These are phyloP conservation scores for Daldinia sp. DNA, from an alignment of 2,329 filamentous ascomycete genomes.

Conservation along the genomic window DNA sequence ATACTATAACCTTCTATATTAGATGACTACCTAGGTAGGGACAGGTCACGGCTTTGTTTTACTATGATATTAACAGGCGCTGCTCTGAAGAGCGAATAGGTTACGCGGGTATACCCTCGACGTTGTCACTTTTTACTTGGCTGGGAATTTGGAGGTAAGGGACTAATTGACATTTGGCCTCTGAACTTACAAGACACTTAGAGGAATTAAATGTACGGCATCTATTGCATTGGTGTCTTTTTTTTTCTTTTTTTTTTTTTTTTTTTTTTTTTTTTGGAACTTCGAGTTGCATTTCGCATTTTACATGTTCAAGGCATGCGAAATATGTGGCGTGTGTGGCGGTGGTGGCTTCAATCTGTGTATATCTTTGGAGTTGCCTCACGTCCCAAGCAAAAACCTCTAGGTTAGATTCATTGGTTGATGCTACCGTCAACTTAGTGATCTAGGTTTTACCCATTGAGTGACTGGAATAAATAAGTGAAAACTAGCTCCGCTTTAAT, in stretches of 20 bases:
- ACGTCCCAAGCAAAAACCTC: not conserved
- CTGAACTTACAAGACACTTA: not conserved
- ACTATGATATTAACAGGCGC: conserved; percentile 22
- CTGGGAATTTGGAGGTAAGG: not conserved
- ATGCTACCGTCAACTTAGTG: not conserved
- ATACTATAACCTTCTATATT: conserved; percentile 33
- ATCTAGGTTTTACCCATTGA: not conserved
- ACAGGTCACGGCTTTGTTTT: conserved; percentile 25
- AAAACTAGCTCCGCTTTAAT: not conserved
- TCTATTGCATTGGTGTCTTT: not conserved
- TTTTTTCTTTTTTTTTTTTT: too few species aligned
- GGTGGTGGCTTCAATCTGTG: not conserved
- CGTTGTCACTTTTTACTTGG: not conserved
- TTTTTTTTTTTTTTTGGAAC: not conserved
- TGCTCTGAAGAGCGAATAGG: conserved; percentile 34
- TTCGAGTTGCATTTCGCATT: not conserved
- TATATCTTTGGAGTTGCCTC: not conserved
- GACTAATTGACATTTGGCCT: not conserved
- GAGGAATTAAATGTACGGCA: not conserved
- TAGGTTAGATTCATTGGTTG: not conserved
- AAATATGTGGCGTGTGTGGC: not conserved
- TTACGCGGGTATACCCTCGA: conserved; percentile 19
- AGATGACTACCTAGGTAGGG: conserved; percentile 31
- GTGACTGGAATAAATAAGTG: not conserved
- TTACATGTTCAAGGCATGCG: not conserved